These are phyloP conservation scores for Tuctoria greenei DNA, from an alignment of 176 grass and related monocot genomes.

Conservation along the genomic window DNA sequence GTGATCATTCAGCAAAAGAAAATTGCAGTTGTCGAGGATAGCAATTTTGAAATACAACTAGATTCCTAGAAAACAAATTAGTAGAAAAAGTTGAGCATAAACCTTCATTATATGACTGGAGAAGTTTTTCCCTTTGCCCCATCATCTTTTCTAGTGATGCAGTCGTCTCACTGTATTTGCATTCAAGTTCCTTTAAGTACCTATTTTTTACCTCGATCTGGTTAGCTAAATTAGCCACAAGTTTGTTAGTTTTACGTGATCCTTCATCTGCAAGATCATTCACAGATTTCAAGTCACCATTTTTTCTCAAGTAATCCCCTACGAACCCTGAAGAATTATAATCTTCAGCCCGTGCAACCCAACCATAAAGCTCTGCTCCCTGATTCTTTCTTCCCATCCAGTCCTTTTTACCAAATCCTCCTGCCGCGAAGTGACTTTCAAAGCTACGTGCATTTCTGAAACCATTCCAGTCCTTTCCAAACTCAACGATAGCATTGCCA, in stretches of 20 bases:
- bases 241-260: slow-evolving; percentile 49
- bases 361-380: slow-evolving; percentile 56
- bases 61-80: neutral
- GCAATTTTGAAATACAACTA: slow-evolving; percentile 21
- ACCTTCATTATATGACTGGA: slow-evolving; percentile 61
- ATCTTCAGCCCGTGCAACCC: slow-evolving; percentile 62
- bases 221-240: slow-evolving; percentile 58
- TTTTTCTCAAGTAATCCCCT: slow-evolving; percentile 61
- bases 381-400: slow-evolving; percentile 44
- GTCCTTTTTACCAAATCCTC: slow-evolving; percentile 42
- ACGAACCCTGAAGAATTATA: slow-evolving; percentile 46
- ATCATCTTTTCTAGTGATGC: slow-evolving; percentile 49
- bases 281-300: slow-evolving; percentile 59
- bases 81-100: neutral
- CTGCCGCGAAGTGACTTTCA: slow-evolving; percentile 49
- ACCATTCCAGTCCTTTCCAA: slow-evolving; percentile 69
- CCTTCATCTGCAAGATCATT: slow-evolving; percentile 53
- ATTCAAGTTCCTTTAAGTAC: slow-evolving; percentile 46
- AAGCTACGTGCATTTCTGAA: slow-evolving; percentile 72
- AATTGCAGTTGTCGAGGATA: neutral
- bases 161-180: slow-evolving; percentile 41
- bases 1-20: slow-evolving; percentile 6
- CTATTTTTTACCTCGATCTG: slow-evolving; percentile 58
- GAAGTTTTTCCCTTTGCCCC: slow-evolving; percentile 48
- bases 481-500: slow-evolving; percentile 71